phyloP scores from a whole-genome alignment of 208 protist genomes.

The Trypanosoma brucei region DNA sequence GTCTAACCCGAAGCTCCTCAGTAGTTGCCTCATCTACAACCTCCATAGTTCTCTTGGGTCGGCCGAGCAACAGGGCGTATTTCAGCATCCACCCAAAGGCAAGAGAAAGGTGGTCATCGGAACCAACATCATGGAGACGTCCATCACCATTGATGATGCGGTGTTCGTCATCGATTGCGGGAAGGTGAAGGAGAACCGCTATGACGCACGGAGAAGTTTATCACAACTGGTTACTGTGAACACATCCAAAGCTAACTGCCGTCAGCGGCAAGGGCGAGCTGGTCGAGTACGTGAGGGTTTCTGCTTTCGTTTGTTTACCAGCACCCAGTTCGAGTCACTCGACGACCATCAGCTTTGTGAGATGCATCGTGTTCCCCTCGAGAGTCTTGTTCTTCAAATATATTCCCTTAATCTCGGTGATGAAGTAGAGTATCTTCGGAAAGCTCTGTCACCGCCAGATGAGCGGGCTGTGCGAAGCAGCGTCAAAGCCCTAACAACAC shows the following conservation, averaged over 20 bases:
- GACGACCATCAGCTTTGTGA: slow-evolving; percentile 92
- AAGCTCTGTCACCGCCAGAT: slow-evolving; percentile 79
- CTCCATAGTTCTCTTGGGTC: slow-evolving; percentile 92
- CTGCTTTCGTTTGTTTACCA: slow-evolving; percentile 94
- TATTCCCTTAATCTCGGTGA: slow-evolving; percentile 84
- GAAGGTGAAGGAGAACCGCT: slow-evolving; percentile 93
- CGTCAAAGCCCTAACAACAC: slow-evolving; percentile 75
- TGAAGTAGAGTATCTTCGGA: slow-evolving; percentile 86
- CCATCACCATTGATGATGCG: slow-evolving; percentile 97
- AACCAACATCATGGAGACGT: slow-evolving; percentile 98
- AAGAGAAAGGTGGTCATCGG: slow-evolving; percentile 94
- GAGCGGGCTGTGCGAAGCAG: slow-evolving; percentile 79
- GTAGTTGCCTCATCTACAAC: slow-evolving; percentile 77
- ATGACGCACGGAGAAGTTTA: slow-evolving; percentile 79
- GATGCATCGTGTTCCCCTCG: slow-evolving; percentile 94
- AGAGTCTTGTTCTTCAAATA: slow-evolving; percentile 94
- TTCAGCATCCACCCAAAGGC: slow-evolving; percentile 75
- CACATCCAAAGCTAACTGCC: slow-evolving; percentile 90
- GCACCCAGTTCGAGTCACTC: slow-evolving; percentile 72
- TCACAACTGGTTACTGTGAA: slow-evolving; percentile 87
- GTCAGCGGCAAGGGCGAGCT: slow-evolving; percentile 94
- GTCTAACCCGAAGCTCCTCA: slow-evolving; percentile 39
- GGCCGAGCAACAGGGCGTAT: slow-evolving; percentile 91
- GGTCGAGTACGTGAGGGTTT: slow-evolving; percentile 94
- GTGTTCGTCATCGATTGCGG: slow-evolving; percentile 97